These are phyloP conservation scores for Penicillium egyptiacum DNA, from an alignment of 495 filamentous ascomycete genomes.

Conservation along the genomic window DNA sequence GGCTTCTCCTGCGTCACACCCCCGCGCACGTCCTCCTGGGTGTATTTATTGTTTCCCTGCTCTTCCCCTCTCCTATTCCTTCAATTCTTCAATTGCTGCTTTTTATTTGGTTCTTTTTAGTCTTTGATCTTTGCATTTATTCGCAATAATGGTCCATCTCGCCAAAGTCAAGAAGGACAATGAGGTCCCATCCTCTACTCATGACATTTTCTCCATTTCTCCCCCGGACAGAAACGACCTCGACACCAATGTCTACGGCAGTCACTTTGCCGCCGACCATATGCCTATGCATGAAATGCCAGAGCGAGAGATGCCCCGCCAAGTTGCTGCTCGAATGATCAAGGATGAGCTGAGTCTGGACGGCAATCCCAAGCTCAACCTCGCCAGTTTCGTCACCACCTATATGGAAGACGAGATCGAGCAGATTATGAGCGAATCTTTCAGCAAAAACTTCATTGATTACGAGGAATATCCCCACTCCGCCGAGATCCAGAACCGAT, in stretches of 20 bases:
- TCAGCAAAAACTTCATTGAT: slow-evolving; percentile 92
- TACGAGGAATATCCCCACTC: slow-evolving; percentile 90
- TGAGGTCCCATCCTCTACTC: slow-evolving; percentile 25
- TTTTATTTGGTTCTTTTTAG: background rate
- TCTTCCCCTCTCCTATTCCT: background rate
- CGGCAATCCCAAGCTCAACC: slow-evolving; percentile 82
- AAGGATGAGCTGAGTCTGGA: slow-evolving; percentile 89
- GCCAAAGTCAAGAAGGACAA: slow-evolving; percentile 37
- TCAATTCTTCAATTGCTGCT: background rate
- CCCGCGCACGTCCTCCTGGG: too few relatives aligned
- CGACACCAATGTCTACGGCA: slow-evolving; percentile 81
- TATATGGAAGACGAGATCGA: slow-evolving; percentile 83
- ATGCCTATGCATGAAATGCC: slow-evolving; percentile 84
- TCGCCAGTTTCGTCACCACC: slow-evolving; percentile 32
- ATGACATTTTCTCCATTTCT: slow-evolving; percentile 33
- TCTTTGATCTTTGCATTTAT: background rate
- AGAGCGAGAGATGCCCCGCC: slow-evolving; percentile 82
- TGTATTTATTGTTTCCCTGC: background rate
- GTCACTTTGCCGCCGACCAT: slow-evolving; percentile 72
- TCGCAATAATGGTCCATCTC: slow-evolving; percentile 42
- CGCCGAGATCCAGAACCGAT: slow-evolving; percentile 89
- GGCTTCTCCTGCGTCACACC: too few relatives aligned
- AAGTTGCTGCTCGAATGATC: slow-evolving; percentile 93
- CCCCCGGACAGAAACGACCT: slow-evolving; percentile 52
- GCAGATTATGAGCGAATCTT: slow-evolving; percentile 83